These are phyloP conservation scores for Anthracocystis walkeri DNA, from an alignment of 1,284 basidiomycete species.

Conservation along the genomic window DNA sequence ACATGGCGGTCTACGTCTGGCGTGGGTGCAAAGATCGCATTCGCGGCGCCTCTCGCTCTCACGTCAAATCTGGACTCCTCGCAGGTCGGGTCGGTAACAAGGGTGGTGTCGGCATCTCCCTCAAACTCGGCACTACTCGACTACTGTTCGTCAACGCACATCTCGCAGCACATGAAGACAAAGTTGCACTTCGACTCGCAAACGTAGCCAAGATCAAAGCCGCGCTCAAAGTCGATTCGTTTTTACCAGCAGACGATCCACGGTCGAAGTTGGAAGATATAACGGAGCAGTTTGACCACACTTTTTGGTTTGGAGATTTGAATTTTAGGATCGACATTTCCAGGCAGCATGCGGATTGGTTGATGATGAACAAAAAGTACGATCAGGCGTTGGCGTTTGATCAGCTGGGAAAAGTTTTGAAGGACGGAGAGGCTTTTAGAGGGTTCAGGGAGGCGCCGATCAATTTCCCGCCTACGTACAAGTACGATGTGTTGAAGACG, in stretches of 20 bases:
- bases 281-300: slow-evolving; percentile 84
- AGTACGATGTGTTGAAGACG: slow-evolving; percentile 78
- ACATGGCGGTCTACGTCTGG: slow-evolving; percentile 71
- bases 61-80: slow-evolving; percentile 86
- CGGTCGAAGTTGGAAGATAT: slow-evolving; percentile 73
- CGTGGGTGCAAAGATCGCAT: slow-evolving; percentile 57
- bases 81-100: slow-evolving; percentile 85
- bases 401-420: slow-evolving; percentile 80
- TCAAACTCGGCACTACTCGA: slow-evolving; percentile 79
- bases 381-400: slow-evolving; percentile 76
- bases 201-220: slow-evolving; percentile 72
- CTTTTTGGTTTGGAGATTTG: slow-evolving; percentile 74
- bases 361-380: slow-evolving; percentile 71
- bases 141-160: slow-evolving; percentile 88
- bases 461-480: slow-evolving; percentile 75
- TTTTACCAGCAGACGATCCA: slow-evolving; percentile 76
- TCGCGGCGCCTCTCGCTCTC: slow-evolving; percentile 72
- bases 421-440: slow-evolving; percentile 72
- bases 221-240: slow-evolving; percentile 73
- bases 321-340: slow-evolving; percentile 73
- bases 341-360: slow-evolving; percentile 73
- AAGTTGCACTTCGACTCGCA: slow-evolving; percentile 66
- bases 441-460: slow-evolving; percentile 75
- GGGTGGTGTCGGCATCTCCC: slow-evolving; percentile 81
- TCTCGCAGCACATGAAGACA: slow-evolving; percentile 74